Percentiles rank a stretch among this genome's conserved stretches.
Evolutionary conservation across 768 basidiomycete species (phyloP).

Genomic region (Psilocybe tampanensis): DNA sequence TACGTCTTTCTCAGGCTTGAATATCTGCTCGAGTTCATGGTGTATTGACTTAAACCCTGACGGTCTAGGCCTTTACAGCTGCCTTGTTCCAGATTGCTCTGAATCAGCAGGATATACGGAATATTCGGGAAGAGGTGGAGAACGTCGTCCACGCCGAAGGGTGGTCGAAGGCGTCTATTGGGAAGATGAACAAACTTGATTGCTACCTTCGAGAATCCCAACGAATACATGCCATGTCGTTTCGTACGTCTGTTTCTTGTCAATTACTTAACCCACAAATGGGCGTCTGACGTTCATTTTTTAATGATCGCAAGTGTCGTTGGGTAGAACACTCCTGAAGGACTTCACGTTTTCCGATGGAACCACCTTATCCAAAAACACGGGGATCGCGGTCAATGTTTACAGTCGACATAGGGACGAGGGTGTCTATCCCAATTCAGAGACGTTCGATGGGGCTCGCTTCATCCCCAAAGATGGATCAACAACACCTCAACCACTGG

Average conservation of each 20-base stretch:
- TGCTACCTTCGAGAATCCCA: constrained; percentile 46
- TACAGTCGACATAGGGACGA: constrained; percentile 31
- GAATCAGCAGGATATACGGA: constrained; percentile 30
- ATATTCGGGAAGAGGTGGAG: constrained; percentile 47
- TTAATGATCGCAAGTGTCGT: constrained; percentile 12
- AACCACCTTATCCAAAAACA: constrained; percentile 39
- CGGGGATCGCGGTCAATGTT: constrained; percentile 31
- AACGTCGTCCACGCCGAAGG: constrained; percentile 35
- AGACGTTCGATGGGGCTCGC: constrained; percentile 44
- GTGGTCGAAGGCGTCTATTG: constrained; percentile 37
- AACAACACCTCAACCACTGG: constrained; percentile 17
- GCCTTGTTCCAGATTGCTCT: constrained; percentile 40
- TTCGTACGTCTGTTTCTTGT: constrained; percentile 1
- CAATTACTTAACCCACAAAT: not conserved
- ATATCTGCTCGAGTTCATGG: not conserved
- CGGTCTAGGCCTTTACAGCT: constrained; percentile 42
- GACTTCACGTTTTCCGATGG: constrained; percentile 50
- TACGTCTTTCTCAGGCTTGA: constrained; percentile 24
- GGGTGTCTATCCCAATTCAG: constrained; percentile 32
- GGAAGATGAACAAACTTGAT: constrained; percentile 44
- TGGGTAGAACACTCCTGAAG: constrained; percentile 34
- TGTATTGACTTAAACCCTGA: too few relatives aligned
- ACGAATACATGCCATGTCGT: constrained; percentile 13
- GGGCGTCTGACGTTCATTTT: not conserved
- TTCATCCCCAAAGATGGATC: constrained; percentile 29